A percentile compares a stretch with the other conserved stretches of the same genome.
phyloP scores from a whole-genome alignment of 108 stramenopile genomes.

The Bacterosira constricta region DNA sequence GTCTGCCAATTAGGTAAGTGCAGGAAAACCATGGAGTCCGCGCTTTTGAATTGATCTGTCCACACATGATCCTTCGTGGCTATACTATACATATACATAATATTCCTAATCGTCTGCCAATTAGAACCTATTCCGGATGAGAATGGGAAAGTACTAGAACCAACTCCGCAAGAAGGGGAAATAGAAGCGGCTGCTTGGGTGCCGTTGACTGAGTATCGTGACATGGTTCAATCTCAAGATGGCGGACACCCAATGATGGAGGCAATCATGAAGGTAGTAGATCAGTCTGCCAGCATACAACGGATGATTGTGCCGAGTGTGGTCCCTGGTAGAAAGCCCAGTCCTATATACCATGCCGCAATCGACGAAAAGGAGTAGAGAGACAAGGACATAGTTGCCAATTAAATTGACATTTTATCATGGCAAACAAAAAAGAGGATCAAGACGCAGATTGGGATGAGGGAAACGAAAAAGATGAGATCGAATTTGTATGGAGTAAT shows the following conservation, averaged over 20 bases:
- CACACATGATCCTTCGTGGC: no score
- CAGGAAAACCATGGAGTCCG: no score
- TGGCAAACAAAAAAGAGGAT: no score
- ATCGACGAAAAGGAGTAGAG: conserved; percentile 9
- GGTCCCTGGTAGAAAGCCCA: conserved; percentile 72
- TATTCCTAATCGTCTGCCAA: no score
- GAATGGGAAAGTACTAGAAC: conserved; percentile 56
- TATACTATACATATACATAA: no score
- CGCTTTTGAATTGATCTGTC: no score
- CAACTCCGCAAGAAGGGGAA: conserved; percentile 70
- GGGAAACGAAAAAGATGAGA: no score
- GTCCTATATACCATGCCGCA: conserved; percentile 67
- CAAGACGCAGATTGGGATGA: no score
- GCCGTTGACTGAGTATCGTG: conserved; percentile 61
- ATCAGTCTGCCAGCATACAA: conserved; percentile 52
- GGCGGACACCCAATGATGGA: conserved; percentile 81
- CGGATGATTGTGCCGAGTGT: conserved; percentile 61
- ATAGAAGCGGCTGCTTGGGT: conserved; percentile 74
- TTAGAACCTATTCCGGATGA: conserved; percentile 70
- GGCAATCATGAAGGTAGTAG: conserved; percentile 58
- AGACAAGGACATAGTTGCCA: no score
- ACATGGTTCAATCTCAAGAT: conserved; percentile 60
- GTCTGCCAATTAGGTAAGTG: conserved; percentile 68
- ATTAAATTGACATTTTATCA: no score
- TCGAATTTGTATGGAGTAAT: no score